Conservation (phyloP, 148 eudicot genomes). For the Gaultheria prostrata region DNA sequence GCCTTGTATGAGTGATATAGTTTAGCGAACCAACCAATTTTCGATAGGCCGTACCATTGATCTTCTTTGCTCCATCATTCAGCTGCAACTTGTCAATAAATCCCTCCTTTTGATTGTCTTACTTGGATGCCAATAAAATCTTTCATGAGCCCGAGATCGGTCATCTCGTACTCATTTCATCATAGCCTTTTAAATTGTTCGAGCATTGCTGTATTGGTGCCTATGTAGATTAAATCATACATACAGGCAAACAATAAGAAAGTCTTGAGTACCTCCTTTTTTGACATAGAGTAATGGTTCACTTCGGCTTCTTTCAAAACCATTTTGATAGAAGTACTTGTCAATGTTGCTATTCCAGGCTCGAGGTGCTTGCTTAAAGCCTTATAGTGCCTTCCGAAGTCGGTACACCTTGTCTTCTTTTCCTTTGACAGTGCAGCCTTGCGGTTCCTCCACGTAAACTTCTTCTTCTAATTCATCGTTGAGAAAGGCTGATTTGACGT, state of each 20-base stretch:
- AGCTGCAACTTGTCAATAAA: background rate
- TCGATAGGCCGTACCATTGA: background rate
- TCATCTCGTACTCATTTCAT: background rate
- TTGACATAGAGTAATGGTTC: background rate
- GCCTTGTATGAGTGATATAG: background rate
- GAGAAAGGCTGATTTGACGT: too few relatives aligned
- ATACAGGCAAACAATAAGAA: background rate
- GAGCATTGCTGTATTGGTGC: background rate
- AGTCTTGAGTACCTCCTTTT: background rate
- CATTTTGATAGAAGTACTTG: background rate
- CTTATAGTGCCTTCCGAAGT: background rate
- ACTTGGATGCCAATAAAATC: too few relatives aligned
- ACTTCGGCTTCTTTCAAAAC: background rate
- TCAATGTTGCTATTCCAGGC: background rate
- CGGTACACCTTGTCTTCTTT: too few relatives aligned
- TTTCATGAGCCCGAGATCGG: background rate
- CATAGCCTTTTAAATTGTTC: background rate
- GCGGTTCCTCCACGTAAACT: too few relatives aligned
- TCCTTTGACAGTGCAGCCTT: too few relatives aligned
- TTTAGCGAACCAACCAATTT: background rate
- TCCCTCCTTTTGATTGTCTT: too few relatives aligned
- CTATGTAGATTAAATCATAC: background rate
- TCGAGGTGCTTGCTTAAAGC: background rate
- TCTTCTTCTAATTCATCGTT: too few relatives aligned
- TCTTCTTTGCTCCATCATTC: background rate